Base-by-base conservation (phyloP, 257 asterid species). In the Lycium barbarum region DNA sequence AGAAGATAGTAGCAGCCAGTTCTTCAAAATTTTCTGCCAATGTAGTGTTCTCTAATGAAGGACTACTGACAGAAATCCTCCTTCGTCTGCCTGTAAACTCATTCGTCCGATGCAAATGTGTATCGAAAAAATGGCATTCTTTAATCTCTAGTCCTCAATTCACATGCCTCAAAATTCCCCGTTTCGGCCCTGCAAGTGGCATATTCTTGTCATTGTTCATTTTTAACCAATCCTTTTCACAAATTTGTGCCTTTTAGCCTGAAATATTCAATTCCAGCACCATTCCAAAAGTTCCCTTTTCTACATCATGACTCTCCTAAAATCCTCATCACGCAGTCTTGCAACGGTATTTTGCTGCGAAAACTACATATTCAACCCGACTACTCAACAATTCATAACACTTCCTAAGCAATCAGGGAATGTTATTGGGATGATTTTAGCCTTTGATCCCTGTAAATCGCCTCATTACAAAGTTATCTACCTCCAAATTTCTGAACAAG, bases 391-490 rank as follows among this genome's bases (percentile, higher is more conserved):
- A 58, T 58, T 58, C 65, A 58, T 58, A 26, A 57, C 62, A 58
- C 26, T 17, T 58, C 26, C 65, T 58, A 58, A 0, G 8, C 26
- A 26, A 58, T 8, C 10, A 58, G 65, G 65, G 26, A 26, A 58
- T 58, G 65, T 58, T 18, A 58, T 58, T 0, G 9, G 61, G 18
- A 49, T 70, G 15, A 53, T 4, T 53, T 53, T 53, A 53, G 15
- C 58, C 58, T 53, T 53, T 53, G 15, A 53, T 53, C 58, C 17
- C 1, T 53, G 18, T 6, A 81, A 72, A 58, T 84, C 89, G 3
- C 57, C 87, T 12, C 68, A 51, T 66, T 87, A 84, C 87, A 88
- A 84, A 67, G 87, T 86, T 76, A 82, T 88, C 18, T 88, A 88
- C 59, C 58, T 90, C 66, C 57, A 53, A 49, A 89, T 58, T 1